These are phyloP conservation scores for Phellopilus nigrolimitatus DNA, from an alignment of 1,284 basidiomycete species.

Conservation along the genomic window DNA sequence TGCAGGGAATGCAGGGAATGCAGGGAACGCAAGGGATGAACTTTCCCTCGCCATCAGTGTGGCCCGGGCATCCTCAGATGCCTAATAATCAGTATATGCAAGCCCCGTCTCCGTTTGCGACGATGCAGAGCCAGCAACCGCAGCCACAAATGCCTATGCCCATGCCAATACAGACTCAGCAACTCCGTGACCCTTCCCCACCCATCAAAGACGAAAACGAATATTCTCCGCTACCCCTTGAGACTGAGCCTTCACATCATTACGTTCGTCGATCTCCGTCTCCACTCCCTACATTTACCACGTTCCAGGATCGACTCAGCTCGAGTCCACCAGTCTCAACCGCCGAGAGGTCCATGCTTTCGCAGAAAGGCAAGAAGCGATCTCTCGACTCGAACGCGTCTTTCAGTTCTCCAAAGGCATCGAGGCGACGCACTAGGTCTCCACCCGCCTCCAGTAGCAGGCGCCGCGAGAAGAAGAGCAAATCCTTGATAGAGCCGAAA, in stretches of 20 bases:
- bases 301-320: background rate
- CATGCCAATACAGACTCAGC: too few species aligned
- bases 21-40: background rate
- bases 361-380: conserved; percentile 11
- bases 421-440: background rate
- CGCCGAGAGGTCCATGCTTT: conserved; percentile 1
- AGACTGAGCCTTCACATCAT: background rate
- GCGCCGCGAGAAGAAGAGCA: conserved; percentile 2
- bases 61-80: too few species aligned
- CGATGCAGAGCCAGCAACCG: conserved; percentile 1
- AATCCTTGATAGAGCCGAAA: background rate
- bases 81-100: too few species aligned
- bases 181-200: background rate
- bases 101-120: too few species aligned
- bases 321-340: conserved; percentile 1
- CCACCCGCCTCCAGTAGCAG: background rate
- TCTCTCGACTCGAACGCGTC: background rate
- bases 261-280: background rate
- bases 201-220: background rate
- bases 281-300: background rate
- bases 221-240: background rate
- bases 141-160: background rate
- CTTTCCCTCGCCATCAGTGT: too few species aligned
- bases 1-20: conserved; percentile 2
- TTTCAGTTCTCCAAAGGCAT: background rate